These are phyloP conservation scores for Diaporthe citriasiana DNA, from an alignment of 2,329 filamentous ascomycete genomes.

Conservation along the genomic window DNA sequence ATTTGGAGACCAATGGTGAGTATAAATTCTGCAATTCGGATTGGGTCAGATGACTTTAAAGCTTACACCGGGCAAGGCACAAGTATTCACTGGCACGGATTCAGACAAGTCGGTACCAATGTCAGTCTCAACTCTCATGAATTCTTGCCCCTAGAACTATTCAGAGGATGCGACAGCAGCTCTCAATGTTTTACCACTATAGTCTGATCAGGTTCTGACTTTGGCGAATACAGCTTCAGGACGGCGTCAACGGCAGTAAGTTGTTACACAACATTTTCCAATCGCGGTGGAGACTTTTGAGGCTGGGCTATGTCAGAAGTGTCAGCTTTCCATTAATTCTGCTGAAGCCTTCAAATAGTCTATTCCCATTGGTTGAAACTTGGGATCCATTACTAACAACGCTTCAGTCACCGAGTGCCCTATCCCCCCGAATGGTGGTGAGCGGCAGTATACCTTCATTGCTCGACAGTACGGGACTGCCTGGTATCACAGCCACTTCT, in stretches of 20 bases:
- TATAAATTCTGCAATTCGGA: background rate
- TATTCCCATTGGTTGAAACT: background rate
- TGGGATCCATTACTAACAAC: background rate
- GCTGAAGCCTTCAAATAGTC: background rate
- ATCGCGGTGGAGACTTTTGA: background rate
- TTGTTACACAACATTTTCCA: background rate
- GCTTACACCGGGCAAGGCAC: slow-evolving; percentile 49
- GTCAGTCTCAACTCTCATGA: background rate
- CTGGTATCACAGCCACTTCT: slow-evolving; percentile 64
- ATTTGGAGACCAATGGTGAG: slow-evolving; percentile 63
- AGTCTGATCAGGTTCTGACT: background rate
- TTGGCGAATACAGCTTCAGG: slow-evolving; percentile 51
- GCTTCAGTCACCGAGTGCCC: slow-evolving; percentile 56
- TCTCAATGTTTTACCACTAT: too few species aligned
- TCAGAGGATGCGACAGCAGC: background rate
- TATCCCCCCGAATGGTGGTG: slow-evolving; percentile 52
- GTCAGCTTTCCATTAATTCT: background rate
- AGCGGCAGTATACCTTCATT: slow-evolving; percentile 54
- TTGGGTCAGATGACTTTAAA: background rate
- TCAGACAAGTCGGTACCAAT: slow-evolving; percentile 58
- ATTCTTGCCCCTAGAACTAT: background rate
- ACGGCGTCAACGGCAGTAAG: slow-evolving; percentile 58
- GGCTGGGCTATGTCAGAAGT: background rate
- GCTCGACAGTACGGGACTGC: slow-evolving; percentile 56
- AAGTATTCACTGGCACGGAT: slow-evolving; percentile 65